Base-by-base conservation (phyloP, 257 asterid species). In the Cordia subcordata region DNA sequence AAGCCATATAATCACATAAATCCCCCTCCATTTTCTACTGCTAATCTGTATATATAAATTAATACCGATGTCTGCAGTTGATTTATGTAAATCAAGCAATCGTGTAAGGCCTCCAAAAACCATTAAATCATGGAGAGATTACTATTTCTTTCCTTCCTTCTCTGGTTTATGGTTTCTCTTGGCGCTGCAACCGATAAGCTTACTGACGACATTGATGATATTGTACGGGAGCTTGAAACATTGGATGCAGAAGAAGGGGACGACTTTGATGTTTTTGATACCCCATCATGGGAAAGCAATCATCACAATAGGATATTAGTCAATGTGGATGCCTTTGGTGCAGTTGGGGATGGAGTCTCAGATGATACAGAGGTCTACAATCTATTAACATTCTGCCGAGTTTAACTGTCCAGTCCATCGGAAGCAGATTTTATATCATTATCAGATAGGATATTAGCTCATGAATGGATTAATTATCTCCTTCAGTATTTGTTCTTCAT, bases 351-450 rank as follows among this genome's bases (percentile, higher is more conserved):
- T 76, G 99, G 99, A 23, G 78, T 74, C 19, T 46, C 96, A 13
- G 97, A 93, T 77, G 97, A 93, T 75, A 93, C 97, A 45, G 63
- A 80, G 95, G 99, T n/a, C n/a, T n/a, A n/a, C n/a, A n/a, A n/a
- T n/a, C n/a, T n/a, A n/a, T 27, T 27, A 27, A 27, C 3, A 6
- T 27, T 3, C 35, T 27, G 35, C 35, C 35, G 6, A 27, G 3
- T 27, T 27, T 27, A 27, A 27, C 35, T 27, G 35, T 27, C 35
- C 35, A 27, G 35, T 27, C 6, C 35, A 27, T 6, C 35, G 6
- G 4, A 27, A 27, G 35, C 35, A 1, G 35, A 27, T n/a, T n/a
- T n/a, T n/a, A n/a, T 27, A 27, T 27, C 35, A 27, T 27, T 3
- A 27, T 27, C 35, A 27, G 35, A 27, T 27, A 27, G 35, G 35